Conservation (phyloP, 306 rosid genomes). For the Cicer yamashitae region DNA sequence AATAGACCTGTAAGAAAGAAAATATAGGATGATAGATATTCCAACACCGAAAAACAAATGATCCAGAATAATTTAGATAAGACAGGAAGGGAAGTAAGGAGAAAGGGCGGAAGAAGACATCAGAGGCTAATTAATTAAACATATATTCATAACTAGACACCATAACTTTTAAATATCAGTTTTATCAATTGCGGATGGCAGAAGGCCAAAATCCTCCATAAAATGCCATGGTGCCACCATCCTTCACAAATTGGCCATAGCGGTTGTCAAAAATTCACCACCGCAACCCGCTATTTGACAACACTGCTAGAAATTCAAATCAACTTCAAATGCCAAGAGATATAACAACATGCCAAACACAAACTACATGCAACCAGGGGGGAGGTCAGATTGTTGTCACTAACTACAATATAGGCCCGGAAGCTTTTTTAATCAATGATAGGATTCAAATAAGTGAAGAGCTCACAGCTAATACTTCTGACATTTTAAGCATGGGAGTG, state of each 20-base stretch:
- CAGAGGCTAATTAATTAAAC: constrained; percentile 13
- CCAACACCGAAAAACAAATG: constrained; percentile 15
- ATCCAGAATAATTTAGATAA: constrained; percentile 4
- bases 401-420: background rate
- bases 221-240: background rate
- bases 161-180: constrained; percentile 15
- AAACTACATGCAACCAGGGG: background rate
- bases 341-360: background rate
- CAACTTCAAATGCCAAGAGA: constrained; percentile 20
- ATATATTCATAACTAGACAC: background rate
- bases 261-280: background rate
- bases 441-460: constrained; percentile 25
- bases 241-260: background rate
- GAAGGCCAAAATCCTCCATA: background rate
- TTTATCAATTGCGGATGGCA: background rate
- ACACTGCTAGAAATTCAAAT: constrained; percentile 18
- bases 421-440: background rate
- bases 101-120: constrained; percentile 14
- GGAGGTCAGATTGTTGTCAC: constrained; percentile 8
- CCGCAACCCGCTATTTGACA: constrained; percentile 6
- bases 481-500: background rate
- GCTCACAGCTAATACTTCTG: background rate
- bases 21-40: constrained; percentile 38
- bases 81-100: constrained; percentile 11
- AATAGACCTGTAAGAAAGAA: constrained; percentile 78